phyloP scores from a whole-genome alignment of 2,329 filamentous ascomycete species.

The Venturia asperata region DNA sequence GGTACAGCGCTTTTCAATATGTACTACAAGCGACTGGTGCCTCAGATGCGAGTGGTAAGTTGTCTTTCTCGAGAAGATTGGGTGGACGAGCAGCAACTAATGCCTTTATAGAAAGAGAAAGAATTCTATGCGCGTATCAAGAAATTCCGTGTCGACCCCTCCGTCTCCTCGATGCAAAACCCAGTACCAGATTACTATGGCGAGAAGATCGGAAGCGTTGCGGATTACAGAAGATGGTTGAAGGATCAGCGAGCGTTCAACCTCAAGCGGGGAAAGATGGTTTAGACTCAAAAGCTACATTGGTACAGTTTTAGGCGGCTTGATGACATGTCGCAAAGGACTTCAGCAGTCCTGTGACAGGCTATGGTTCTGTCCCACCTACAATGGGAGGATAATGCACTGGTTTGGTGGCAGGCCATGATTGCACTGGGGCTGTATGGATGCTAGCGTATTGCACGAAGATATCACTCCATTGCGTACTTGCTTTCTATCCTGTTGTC shows the following conservation, averaged over 20 bases:
- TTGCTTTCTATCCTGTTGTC: not conserved
- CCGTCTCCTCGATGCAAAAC: slow-evolving; percentile 80
- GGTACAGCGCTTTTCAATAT: slow-evolving; percentile 75
- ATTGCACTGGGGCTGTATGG: too few species aligned
- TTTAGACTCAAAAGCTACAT: slow-evolving; percentile 28
- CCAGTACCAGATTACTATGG: slow-evolving; percentile 97
- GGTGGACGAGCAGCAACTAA: not conserved
- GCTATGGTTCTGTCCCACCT: not conserved
- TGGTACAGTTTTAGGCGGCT: not conserved
- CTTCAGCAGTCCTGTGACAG: not conserved
- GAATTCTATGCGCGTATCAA: slow-evolving; percentile 90
- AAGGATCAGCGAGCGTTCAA: slow-evolving; percentile 98
- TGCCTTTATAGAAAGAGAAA: slow-evolving; percentile 65
- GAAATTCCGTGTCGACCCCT: slow-evolving; percentile 85
- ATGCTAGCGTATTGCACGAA: too few species aligned
- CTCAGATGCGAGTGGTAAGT: slow-evolving; percentile 63
- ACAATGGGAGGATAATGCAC: not conserved
- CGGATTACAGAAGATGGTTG: slow-evolving; percentile 87
- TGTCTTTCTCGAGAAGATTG: not conserved
- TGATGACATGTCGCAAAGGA: not conserved
- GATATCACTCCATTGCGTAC: not conserved
- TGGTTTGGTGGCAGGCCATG: not conserved
- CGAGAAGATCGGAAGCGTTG: slow-evolving; percentile 92
- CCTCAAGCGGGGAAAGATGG: slow-evolving; percentile 66
- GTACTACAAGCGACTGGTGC: slow-evolving; percentile 62